A percentile compares a stretch with the other conserved stretches of the same genome.
Evolutionary conservation across 306 rosid genomes (phyloP).

Genomic region (Carpinus viminea): DNA sequence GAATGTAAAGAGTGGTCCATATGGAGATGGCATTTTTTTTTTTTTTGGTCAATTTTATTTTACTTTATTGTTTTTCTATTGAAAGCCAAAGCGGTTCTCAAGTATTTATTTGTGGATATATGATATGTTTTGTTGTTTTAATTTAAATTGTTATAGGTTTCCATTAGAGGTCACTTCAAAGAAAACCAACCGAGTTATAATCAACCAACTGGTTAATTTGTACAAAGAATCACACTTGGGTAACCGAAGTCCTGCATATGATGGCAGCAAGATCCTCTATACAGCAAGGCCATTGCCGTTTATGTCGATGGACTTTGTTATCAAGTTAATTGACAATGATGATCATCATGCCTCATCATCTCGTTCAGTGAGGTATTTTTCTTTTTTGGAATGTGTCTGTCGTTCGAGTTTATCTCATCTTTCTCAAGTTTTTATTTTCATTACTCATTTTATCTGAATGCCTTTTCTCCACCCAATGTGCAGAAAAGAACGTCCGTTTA

Average conservation of each 20-base stretch:
- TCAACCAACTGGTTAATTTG: not conserved
- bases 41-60: too few species aligned
- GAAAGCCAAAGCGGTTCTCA: too few species aligned
- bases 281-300: conserved; percentile 63
- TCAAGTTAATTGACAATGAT: conserved; percentile 37
- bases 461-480: not conserved
- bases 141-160: conserved; percentile 42
- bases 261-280: conserved; percentile 64
- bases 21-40: too few species aligned
- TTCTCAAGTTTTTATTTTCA: too few species aligned
- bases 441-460: not conserved
- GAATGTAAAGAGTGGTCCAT: too few species aligned
- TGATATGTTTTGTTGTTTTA: too few species aligned
- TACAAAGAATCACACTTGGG: conserved; percentile 35
- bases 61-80: too few species aligned
- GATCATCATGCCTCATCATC: conserved; percentile 16
- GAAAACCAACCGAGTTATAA: conserved; percentile 37
- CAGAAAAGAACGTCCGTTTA: conserved; percentile 55
- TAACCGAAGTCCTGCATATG: conserved; percentile 46
- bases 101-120: too few species aligned
- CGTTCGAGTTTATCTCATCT: not conserved
- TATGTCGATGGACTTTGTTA: conserved; percentile 41
- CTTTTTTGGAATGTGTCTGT: not conserved
- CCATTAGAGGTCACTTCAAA: conserved; percentile 49
- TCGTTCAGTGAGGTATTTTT: conserved; percentile 35